These are phyloP conservation scores for Trypanosoma avium DNA, from an alignment of 208 protist genomes.

Conservation along the genomic window DNA sequence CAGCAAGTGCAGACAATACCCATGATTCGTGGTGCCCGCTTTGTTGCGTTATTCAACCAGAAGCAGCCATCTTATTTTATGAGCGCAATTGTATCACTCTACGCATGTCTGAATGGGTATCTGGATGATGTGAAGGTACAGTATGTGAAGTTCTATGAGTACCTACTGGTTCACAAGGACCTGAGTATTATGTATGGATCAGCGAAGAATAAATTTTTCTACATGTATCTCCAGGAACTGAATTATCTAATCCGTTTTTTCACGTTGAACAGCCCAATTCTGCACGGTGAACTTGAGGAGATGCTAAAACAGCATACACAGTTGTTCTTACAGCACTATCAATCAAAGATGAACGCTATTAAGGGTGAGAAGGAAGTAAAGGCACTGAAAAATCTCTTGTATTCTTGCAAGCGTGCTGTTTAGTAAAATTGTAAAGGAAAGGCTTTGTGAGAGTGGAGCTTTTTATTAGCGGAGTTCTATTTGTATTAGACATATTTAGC, in stretches of 20 bases:
- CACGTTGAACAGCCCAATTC: slow-evolving; percentile 72
- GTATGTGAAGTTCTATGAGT: slow-evolving; percentile 90
- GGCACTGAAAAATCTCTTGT: slow-evolving; percentile 87
- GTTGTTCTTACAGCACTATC: slow-evolving; percentile 83
- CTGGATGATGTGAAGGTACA: slow-evolving; percentile 86
- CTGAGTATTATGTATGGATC: slow-evolving; percentile 81
- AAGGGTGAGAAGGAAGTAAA: slow-evolving; percentile 88
- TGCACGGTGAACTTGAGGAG: slow-evolving; percentile 75
- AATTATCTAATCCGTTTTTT: slow-evolving; percentile 86
- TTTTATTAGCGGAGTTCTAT: neutral
- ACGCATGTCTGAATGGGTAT: slow-evolving; percentile 82
- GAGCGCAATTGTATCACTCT: slow-evolving; percentile 79
- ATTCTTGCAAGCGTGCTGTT: slow-evolving; percentile 87
- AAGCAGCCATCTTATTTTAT: slow-evolving; percentile 86
- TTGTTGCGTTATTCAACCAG: slow-evolving; percentile 86
- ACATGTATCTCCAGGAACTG: slow-evolving; percentile 83
- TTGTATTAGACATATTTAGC: slow-evolving; percentile 3
- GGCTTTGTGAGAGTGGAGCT: neutral
- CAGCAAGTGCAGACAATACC: slow-evolving; percentile 72
- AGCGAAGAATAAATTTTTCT: slow-evolving; percentile 89
- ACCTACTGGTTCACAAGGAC: slow-evolving; percentile 84
- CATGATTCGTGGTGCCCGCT: slow-evolving; percentile 85
- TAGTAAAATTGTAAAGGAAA: slow-evolving; percentile 29
- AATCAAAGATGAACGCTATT: slow-evolving; percentile 88
- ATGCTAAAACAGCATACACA: slow-evolving; percentile 87